Evolutionary conservation across 148 eudicot genomes (phyloP), one percentile per base, ranked within the genome.

Genomic region (Selenicereus undatus): DNA sequence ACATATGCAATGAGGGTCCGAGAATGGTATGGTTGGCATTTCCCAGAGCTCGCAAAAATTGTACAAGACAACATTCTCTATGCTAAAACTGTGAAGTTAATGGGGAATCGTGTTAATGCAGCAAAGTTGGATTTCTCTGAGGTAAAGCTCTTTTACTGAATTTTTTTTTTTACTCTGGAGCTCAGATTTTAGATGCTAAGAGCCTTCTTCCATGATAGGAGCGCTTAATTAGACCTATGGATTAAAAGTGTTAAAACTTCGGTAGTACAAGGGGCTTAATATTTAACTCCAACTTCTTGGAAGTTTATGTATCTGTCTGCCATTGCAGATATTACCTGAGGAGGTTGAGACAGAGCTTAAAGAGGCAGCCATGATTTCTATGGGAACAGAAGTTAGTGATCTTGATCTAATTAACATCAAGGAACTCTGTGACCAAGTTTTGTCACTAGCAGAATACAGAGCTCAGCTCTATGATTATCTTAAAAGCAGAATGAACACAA

Each of bases 21-120:
- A 30, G 98, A 95, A 85, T 95, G 98, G 98, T 95, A 91, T 85
- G 98, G 98, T 5, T 95, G 98, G 98, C 98, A 95, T 92, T 95
- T 95, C 79, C 98, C 98, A 0, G 97, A 95, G 91, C 98, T 95
- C 75, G 94, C 94, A 56, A 95, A 91, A 85, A 91, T 95, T 70
- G 84, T 95, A 22, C 89, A 85, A 89, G 98, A 95, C 84, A 95
- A 95, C 77, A 93, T 95, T 35, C 85, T 87, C 5, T 95, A 91
- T 87, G 96, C 98, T 20, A 95, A 93, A 89, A 42, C 90, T 21
- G 98, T 95, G 75, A 95, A 91, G 87, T 81, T 93, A 78, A 93
- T 93, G 97, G 93, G 94, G 29, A 64, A 92, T 77, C 93, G 98
- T 60, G 75, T 84, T 68, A 93, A 89, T 85, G 98, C 98, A 82